phyloP scores from a whole-genome alignment of 306 rosid genomes.

The Inga leiocalycina region DNA sequence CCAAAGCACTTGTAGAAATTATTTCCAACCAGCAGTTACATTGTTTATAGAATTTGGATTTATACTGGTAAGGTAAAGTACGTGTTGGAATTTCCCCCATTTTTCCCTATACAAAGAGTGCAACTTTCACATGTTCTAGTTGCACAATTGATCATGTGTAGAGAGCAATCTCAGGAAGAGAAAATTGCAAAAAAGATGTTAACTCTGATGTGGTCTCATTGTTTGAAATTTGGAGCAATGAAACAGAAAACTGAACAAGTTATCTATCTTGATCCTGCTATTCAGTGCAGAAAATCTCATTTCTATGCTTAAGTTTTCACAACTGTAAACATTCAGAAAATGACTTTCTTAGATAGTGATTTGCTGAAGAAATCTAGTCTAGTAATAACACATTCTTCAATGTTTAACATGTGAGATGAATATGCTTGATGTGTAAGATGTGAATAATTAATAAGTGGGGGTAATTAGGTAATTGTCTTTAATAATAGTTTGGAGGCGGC shows the following conservation, averaged over 20 bases:
- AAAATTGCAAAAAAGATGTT: neutral
- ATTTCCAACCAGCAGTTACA: neutral
- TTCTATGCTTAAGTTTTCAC: constrained; percentile 12
- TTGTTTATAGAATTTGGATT: neutral
- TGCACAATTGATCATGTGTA: neutral
- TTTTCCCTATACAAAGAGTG: neutral
- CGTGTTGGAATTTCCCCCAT: neutral
- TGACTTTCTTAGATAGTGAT: constrained; percentile 14
- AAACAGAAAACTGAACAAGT: neutral
- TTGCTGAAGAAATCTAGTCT: neutral
- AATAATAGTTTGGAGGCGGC: too few species aligned
- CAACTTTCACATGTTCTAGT: constrained; percentile 18
- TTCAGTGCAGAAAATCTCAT: constrained; percentile 5
- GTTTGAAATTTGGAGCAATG: constrained; percentile 12
- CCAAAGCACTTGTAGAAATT: neutral
- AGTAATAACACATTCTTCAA: constrained; percentile 6
- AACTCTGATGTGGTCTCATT: neutral
- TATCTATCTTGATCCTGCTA: neutral
- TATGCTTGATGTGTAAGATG: neutral
- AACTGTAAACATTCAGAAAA: neutral
- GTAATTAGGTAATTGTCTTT: too few species aligned
- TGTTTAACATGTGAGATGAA: constrained; percentile 1
- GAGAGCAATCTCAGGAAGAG: neutral
- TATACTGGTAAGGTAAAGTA: neutral
- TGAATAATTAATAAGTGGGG: too few species aligned